These are phyloP conservation scores for Penicillium sp. DNA, from an alignment of 2,329 filamentous ascomycete genomes.

Conservation along the genomic window DNA sequence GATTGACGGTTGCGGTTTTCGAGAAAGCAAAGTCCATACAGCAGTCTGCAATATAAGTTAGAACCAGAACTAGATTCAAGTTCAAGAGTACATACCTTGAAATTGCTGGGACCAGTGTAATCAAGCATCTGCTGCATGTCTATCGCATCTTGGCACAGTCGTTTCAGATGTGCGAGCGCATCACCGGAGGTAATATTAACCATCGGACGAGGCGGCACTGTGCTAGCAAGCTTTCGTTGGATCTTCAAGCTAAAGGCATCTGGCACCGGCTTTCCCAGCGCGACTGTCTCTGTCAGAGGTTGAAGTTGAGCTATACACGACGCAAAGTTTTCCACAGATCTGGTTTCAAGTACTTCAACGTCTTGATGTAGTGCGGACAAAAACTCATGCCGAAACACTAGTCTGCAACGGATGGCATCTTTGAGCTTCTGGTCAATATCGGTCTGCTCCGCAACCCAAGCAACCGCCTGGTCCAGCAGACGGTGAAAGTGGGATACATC, in stretches of 20 bases:
- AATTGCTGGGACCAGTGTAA: constrained; percentile 65
- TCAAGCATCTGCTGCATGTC: constrained; percentile 66
- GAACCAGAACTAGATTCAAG: constrained; percentile 5
- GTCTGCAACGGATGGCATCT: constrained; percentile 60
- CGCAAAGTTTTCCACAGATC: constrained; percentile 28
- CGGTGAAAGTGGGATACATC: constrained; percentile 55
- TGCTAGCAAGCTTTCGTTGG: constrained; percentile 87
- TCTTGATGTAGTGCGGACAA: constrained; percentile 41
- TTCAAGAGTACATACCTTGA: constrained; percentile 54
- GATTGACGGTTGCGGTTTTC: constrained; percentile 76
- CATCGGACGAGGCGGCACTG: constrained; percentile 87
- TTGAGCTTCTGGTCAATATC: constrained; percentile 38
- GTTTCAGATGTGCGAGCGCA: constrained; percentile 66
- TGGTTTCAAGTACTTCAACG: constrained; percentile 30
- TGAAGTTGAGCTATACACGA: constrained; percentile 48
- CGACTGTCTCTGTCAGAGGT: constrained; percentile 58
- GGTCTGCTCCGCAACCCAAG: constrained; percentile 45
- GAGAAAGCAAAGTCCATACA: constrained; percentile 69
- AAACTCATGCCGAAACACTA: constrained; percentile 61
- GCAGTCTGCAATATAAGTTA: constrained; percentile 56
- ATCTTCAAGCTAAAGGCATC: constrained; percentile 87
- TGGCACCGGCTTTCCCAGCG: constrained; percentile 62
- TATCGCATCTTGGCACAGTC: constrained; percentile 68
- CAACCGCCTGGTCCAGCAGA: constrained; percentile 55
- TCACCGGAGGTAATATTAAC: constrained; percentile 71